Conservation (phyloP, 2,329 filamentous ascomycete species). For the Bipolaris oryzae region DNA sequence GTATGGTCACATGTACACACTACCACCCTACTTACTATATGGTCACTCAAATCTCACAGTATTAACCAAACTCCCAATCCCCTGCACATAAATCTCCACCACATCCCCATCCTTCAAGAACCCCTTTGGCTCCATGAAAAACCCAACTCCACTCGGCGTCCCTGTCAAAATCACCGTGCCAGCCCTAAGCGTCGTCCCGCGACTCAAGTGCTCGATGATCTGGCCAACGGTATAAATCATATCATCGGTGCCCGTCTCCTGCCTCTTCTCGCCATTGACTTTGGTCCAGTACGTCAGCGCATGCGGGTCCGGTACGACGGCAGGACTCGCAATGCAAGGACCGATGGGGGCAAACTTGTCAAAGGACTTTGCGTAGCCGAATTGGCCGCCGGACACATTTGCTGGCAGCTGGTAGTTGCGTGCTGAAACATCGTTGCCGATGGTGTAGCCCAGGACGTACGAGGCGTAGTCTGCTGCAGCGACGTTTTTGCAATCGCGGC, state of each 20-base stretch:
- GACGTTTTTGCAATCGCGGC: constrained; percentile 44
- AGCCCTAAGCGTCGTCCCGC: constrained; percentile 54
- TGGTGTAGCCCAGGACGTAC: constrained; percentile 69
- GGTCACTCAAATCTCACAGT: constrained; percentile 42
- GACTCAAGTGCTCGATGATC: constrained; percentile 53
- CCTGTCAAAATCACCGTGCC: constrained; percentile 60
- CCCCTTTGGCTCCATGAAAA: constrained; percentile 48
- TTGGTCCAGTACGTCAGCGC: constrained; percentile 46
- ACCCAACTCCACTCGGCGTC: constrained; percentile 52
- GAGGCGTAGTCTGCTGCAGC: constrained; percentile 61
- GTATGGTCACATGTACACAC: too few relatives aligned
- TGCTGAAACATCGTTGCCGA: constrained; percentile 67
- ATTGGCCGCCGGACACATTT: constrained; percentile 44
- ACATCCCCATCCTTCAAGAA: constrained; percentile 46
- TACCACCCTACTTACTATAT: background rate
- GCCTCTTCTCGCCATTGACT: constrained; percentile 54
- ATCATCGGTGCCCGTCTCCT: constrained; percentile 53
- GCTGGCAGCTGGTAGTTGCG: constrained; percentile 58
- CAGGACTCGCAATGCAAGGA: constrained; percentile 47
- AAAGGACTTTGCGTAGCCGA: constrained; percentile 53
- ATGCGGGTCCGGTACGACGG: constrained; percentile 42
- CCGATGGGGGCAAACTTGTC: constrained; percentile 55
- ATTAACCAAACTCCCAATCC: constrained; percentile 45
- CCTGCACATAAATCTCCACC: constrained; percentile 44
- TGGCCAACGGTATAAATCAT: constrained; percentile 55